Percentiles rank a stretch among this genome's conserved stretches.
Evolutionary conservation across 1,139 yeast species (phyloP).

Genomic region (Suhomyces panamericanus): DNA sequence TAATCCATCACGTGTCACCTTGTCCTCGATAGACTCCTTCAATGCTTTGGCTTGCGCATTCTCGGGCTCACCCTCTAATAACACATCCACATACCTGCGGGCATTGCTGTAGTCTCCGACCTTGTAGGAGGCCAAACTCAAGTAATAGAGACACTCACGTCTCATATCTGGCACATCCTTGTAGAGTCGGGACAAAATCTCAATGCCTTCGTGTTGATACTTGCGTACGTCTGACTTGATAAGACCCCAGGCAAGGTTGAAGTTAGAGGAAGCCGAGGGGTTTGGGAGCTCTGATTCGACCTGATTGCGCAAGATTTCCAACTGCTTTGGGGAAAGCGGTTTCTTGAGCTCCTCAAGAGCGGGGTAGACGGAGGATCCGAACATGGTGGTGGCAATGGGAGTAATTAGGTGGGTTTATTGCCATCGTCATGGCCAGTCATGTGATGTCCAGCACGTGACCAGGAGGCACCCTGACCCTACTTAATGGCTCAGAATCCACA

Average conservation of each 20-base stretch:
- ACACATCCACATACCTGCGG: constrained; percentile 76
- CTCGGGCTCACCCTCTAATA: constrained; percentile 77
- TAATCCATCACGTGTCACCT: constrained; percentile 81
- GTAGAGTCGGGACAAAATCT: constrained; percentile 70
- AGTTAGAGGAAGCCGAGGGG: constrained; percentile 78
- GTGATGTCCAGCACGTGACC: background rate
- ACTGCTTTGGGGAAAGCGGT: constrained; percentile 73
- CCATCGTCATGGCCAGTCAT: background rate
- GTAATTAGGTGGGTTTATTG: background rate
- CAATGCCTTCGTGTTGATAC: constrained; percentile 78
- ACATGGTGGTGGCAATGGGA: constrained; percentile 7
- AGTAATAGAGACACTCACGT: constrained; percentile 85
- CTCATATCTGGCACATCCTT: constrained; percentile 79
- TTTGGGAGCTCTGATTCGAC: constrained; percentile 78
- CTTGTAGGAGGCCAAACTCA: constrained; percentile 85
- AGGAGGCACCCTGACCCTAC: no score
- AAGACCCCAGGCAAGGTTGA: constrained; percentile 96
- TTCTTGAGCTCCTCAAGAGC: constrained; percentile 46
- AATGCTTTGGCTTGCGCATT: constrained; percentile 75
- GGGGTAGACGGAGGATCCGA: constrained; percentile 25
- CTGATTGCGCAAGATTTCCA: constrained; percentile 73
- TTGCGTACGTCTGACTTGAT: constrained; percentile 63
- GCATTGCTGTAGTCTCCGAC: constrained; percentile 86
- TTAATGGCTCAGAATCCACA: no score
- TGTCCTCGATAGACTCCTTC: constrained; percentile 77